Conservation (phyloP, 2,329 filamentous ascomycete genomes). For the Penicillium rolfsii region DNA sequence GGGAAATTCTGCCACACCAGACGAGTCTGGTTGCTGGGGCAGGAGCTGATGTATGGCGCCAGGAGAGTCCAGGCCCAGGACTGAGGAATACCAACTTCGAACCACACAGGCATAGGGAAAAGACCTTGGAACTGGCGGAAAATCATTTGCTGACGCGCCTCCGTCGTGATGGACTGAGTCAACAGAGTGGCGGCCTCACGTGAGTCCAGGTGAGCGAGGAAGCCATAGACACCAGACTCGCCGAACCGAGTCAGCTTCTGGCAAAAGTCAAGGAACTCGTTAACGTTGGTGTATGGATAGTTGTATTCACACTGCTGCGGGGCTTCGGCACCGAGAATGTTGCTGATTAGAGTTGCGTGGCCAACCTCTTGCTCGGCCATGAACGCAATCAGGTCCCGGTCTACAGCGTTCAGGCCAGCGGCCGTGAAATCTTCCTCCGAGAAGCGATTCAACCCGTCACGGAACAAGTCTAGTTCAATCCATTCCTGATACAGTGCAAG, state of each 20-base stretch:
- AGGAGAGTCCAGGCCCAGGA: slow-evolving; percentile 83
- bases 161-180: slow-evolving; percentile 74
- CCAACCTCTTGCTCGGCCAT: slow-evolving; percentile 79
- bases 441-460: slow-evolving; percentile 72
- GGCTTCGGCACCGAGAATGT: slow-evolving; percentile 73
- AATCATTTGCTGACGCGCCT: slow-evolving; percentile 80
- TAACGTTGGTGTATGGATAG: slow-evolving; percentile 75
- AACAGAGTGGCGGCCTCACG: slow-evolving; percentile 74
- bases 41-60: slow-evolving; percentile 78
- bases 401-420: slow-evolving; percentile 69
- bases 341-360: slow-evolving; percentile 74
- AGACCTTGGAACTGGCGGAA: slow-evolving; percentile 82
- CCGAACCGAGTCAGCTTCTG: slow-evolving; percentile 84
- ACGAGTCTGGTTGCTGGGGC: slow-evolving; percentile 72
- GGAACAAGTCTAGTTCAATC: slow-evolving; percentile 83
- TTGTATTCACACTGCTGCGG: slow-evolving; percentile 79
- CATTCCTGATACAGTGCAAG: slow-evolving; percentile 80
- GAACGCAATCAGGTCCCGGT: slow-evolving; percentile 71
- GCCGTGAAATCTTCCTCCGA: slow-evolving; percentile 69
- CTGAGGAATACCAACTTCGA: slow-evolving; percentile 77
- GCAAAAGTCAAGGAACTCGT: slow-evolving; percentile 79
- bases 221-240: slow-evolving; percentile 79
- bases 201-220: slow-evolving; percentile 75
- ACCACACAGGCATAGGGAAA: slow-evolving; percentile 82
- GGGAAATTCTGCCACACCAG: slow-evolving; percentile 87